A percentile compares a stretch with the other conserved stretches of the same genome.
Evolutionary conservation across 371 early-diverging fungal genomes (phyloP).

Genomic region (Lichtheimia corymbifera): DNA sequence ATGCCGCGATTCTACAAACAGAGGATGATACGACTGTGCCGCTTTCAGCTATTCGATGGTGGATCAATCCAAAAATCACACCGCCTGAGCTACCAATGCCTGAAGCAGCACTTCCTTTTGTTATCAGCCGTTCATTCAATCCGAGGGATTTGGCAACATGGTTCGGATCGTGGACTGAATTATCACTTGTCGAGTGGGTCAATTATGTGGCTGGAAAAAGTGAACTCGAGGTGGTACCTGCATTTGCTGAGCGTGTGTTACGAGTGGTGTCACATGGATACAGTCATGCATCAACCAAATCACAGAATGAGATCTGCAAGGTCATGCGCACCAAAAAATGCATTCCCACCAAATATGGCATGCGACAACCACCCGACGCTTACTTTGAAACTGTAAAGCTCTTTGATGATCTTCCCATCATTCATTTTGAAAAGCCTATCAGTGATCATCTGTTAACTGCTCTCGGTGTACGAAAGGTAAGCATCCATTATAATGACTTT

Average conservation of each 20-base stretch:
- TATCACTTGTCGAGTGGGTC: constrained; percentile 68
- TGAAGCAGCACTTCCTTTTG: constrained; percentile 58
- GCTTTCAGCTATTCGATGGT: constrained; percentile 48
- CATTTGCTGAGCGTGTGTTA: constrained; percentile 71
- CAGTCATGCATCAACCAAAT: constrained; percentile 32
- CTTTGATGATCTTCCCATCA: constrained; percentile 81
- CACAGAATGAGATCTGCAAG: constrained; percentile 49
- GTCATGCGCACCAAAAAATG: constrained; percentile 56
- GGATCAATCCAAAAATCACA: constrained; percentile 61
- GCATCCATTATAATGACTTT: neutral
- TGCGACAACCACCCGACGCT: constrained; percentile 67
- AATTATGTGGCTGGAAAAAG: constrained; percentile 47
- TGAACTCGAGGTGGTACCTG: constrained; percentile 53
- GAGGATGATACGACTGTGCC: constrained; percentile 46
- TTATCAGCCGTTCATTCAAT: constrained; percentile 63
- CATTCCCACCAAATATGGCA: constrained; percentile 75
- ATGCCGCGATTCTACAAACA: constrained; percentile 41
- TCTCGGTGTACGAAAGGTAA: constrained; percentile 83
- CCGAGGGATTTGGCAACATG: constrained; percentile 53
- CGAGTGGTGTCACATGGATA: constrained; percentile 56
- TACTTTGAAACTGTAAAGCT: constrained; percentile 83
- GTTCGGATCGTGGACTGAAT: constrained; percentile 65
- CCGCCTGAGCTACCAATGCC: constrained; percentile 69
- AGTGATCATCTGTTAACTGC: constrained; percentile 61
- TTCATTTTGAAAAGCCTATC: constrained; percentile 55